Percentiles rank a stretch among this genome's conserved stretches.
These are phyloP conservation scores for Aspergillus heteromorphus DNA, from an alignment of 495 filamentous ascomycete species.

Conservation along the genomic window DNA sequence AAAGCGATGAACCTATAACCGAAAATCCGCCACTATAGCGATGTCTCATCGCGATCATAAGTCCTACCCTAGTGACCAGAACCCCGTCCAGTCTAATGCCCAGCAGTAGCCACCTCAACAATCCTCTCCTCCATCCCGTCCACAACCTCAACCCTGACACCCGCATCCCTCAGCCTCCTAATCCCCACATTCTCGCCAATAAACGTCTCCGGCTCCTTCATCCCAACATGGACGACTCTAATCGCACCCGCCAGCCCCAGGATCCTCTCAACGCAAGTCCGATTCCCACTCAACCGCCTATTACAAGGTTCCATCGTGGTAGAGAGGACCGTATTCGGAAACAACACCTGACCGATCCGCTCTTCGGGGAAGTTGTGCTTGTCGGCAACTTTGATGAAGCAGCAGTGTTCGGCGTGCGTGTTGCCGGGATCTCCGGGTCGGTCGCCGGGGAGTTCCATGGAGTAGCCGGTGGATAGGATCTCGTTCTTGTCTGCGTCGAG, in stretches of 20 bases:
- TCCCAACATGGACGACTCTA: conserved; percentile 26
- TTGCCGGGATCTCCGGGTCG: conserved; percentile 31
- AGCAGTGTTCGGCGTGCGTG: conserved; percentile 44
- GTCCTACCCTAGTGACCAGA: too few relatives aligned
- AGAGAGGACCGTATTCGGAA: conserved; percentile 30
- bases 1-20: too few relatives aligned
- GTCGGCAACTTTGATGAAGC: conserved; percentile 43
- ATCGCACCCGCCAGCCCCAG: conserved; percentile 20
- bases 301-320: conserved; percentile 36
- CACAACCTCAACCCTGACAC: conserved; percentile 17
- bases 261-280: conserved; percentile 23
- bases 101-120: conserved; percentile 21
- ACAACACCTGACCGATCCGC: conserved; percentile 32
- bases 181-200: conserved; percentile 20
- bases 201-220: conserved; percentile 29
- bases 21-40: too few relatives aligned
- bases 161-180: conserved; percentile 21
- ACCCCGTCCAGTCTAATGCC: conserved; percentile 20
- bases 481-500: conserved; percentile 18
- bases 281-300: conserved; percentile 26
- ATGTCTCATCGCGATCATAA: too few relatives aligned
- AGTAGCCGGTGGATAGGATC: conserved; percentile 26
- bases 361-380: conserved; percentile 32
- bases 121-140: conserved; percentile 23
- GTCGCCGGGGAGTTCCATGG: conserved; percentile 28